A percentile compares a stretch with the other conserved stretches of the same genome.
phyloP scores from a whole-genome alignment of 208 protist species.

The Wallacemonas collosoma region DNA sequence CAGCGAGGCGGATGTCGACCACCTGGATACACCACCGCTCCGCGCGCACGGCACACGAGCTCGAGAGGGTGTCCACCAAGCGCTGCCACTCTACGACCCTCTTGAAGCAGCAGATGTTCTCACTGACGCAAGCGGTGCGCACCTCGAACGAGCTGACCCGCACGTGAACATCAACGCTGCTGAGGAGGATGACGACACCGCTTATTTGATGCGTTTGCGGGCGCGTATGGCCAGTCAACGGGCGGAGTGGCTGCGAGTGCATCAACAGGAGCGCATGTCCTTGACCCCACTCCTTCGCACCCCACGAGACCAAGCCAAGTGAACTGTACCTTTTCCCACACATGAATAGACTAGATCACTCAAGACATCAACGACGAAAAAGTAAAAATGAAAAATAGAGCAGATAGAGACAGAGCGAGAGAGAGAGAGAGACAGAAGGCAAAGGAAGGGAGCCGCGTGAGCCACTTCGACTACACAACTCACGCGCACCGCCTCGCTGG shows the following conservation, averaged over 20 bases:
- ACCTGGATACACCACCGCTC: too few relatives aligned
- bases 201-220: background rate
- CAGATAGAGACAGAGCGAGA: too few relatives aligned
- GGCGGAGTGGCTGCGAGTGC: slow-evolving; percentile 10
- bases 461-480: too few relatives aligned
- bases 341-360: background rate
- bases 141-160: too few relatives aligned
- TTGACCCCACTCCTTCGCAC: background rate
- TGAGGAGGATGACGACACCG: background rate
- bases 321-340: background rate
- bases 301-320: background rate
- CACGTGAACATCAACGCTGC: background rate
- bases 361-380: background rate
- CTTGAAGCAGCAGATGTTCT: background rate
- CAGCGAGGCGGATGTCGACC: background rate
- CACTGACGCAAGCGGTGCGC: background rate
- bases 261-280: background rate
- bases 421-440: too few relatives aligned
- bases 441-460: too few relatives aligned
- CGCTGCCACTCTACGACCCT: slow-evolving; percentile 3
- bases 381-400: too few relatives aligned
- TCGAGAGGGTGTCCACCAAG: background rate
- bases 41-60: background rate
- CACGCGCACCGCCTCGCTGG: too few relatives aligned
- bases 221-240: background rate